Evolutionary conservation across 2,329 filamentous ascomycete species (phyloP), one percentile per base, ranked within the genome.

Genomic region (Colletotrichum cereale): DNA sequence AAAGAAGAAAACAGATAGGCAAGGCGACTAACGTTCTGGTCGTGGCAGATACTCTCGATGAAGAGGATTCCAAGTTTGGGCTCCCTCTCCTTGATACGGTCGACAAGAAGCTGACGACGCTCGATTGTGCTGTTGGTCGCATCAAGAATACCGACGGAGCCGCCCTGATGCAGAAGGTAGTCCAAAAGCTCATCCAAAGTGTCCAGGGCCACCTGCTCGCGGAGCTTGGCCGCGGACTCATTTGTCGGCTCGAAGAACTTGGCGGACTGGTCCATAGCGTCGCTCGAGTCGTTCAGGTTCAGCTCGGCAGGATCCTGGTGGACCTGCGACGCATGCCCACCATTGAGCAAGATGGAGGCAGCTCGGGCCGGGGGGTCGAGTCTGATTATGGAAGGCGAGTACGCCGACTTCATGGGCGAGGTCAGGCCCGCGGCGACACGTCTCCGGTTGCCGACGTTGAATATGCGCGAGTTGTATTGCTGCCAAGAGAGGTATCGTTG

Each of bases 401-500:
- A 8, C 86, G 85, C 24, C 83, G 80, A 34, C 79, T 67, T 79
- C 63, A 71, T 76, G 4, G 80, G 74, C n/a, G 81, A 80, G 34
- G 82, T 81, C 55, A 85, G 80, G 21, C 92, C 92, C 53, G 92
- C 93, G 24, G 92, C 94, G 62, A 95, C 89, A 76, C 96, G 92
- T 77, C 96, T 89, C 78, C 95, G 89, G 81, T 97, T 96, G 72
- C 96, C 96, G 47, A 99, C 96, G 78, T 99, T 99, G 89, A 99
- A 99, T 76, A 99, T 98, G 75, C 88, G 89, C 16, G 95, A 96
- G 78, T 97, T 94, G 82, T 99, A 96, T 79, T 99, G 96, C 78
- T 98, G 91, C 96, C 96, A 99, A 61, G 97, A 96, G 62, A 99
- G 85, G 80, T 98, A 99, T 73, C 96, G 90, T 71, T 96, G 93